Evolutionary conservation across 1,284 basidiomycete species (phyloP).

Genomic region (Cystobasidiaceae sp.): DNA sequence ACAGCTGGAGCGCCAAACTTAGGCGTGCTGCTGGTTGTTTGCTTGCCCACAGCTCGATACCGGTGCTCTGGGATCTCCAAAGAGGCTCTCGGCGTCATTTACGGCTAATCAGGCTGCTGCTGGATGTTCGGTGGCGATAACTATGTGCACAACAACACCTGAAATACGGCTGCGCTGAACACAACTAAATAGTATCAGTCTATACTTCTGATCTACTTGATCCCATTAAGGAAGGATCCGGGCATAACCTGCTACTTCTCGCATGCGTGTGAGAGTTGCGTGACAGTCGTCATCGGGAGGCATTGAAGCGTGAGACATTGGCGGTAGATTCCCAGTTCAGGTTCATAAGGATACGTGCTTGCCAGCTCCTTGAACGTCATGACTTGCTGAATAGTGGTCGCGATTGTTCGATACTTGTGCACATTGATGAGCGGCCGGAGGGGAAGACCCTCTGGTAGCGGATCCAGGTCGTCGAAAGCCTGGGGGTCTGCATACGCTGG

Average conservation of each 20-base stretch:
- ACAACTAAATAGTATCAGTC: too few species aligned
- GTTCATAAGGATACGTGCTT: conserved; percentile 58
- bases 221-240: neutral
- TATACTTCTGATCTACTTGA: too few species aligned
- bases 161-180: too few species aligned
- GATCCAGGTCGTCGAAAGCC: conserved; percentile 60
- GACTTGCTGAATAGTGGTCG: conserved; percentile 66
- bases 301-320: conserved; percentile 66
- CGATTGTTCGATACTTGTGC: conserved; percentile 75
- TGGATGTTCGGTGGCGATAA: too few species aligned
- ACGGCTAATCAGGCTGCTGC: too few species aligned
- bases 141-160: too few species aligned
- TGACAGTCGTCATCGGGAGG: conserved; percentile 42
- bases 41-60: neutral
- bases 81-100: neutral
- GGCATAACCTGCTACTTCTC: conserved; percentile 18
- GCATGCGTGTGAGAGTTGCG: conserved; percentile 31
- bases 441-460: conserved; percentile 62
- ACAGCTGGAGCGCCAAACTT: too few species aligned
- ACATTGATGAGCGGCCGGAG: conserved; percentile 82
- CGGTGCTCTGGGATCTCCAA: neutral
- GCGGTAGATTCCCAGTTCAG: conserved; percentile 68
- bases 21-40: too few species aligned
- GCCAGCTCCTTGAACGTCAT: conserved; percentile 75
- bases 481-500: conserved; percentile 65